Evolutionary conservation across 2,329 filamentous ascomycete species (phyloP).

Genomic region (Clonostachys chloroleuca): DNA sequence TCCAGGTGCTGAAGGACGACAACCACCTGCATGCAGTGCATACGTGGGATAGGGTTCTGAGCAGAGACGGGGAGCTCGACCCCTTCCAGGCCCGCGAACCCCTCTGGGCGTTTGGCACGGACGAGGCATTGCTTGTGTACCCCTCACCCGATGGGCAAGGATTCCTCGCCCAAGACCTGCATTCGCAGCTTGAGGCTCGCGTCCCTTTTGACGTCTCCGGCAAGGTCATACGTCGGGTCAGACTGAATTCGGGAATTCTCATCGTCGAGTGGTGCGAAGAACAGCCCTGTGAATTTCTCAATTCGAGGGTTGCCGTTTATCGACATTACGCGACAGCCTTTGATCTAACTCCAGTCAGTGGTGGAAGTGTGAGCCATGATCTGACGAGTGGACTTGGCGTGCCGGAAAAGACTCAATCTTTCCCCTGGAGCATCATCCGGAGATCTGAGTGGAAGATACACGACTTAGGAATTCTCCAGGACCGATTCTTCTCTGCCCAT

Average conservation of each 20-base stretch:
- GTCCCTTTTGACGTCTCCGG: constrained; percentile 46
- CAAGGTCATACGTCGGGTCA: constrained; percentile 49
- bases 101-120: constrained; percentile 47
- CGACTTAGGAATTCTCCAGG: constrained; percentile 47
- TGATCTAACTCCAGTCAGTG: constrained; percentile 19
- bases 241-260: constrained; percentile 43
- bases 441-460: constrained; percentile 59
- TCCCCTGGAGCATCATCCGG: constrained; percentile 36
- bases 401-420: background rate
- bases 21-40: constrained; percentile 25
- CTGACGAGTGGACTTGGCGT: no score
- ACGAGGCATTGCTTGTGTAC: constrained; percentile 53
- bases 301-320: constrained; percentile 44
- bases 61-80: constrained; percentile 28
- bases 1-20: constrained; percentile 10
- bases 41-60: constrained; percentile 39
- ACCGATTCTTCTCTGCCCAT: constrained; percentile 61
- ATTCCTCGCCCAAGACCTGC: constrained; percentile 46
- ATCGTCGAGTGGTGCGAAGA: constrained; percentile 60
- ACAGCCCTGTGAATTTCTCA: constrained; percentile 43
- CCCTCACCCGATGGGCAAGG: constrained; percentile 19
- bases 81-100: constrained; percentile 40
- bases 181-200: constrained; percentile 28
- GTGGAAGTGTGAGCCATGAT: no score
- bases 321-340: constrained; percentile 58